Conservation (phyloP, 2,329 filamentous ascomycete genomes). For the Aspergillus sp. region DNA sequence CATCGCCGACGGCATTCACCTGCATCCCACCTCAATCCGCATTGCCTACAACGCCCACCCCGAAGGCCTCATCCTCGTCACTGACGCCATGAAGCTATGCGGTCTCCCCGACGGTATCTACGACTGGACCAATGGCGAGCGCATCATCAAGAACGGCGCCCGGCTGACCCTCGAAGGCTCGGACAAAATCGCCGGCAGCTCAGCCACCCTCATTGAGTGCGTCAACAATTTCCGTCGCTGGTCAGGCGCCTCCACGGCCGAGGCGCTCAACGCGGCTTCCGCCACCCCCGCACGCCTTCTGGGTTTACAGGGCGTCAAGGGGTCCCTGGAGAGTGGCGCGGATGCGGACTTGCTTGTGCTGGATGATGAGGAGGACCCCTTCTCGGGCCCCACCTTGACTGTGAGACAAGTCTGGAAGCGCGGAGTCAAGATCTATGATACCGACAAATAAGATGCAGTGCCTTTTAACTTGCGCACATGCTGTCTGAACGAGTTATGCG, state of each 20-base stretch:
- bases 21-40: conserved; percentile 84
- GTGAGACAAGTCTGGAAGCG: conserved; percentile 49
- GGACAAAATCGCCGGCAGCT: conserved; percentile 73
- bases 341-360: conserved; percentile 47
- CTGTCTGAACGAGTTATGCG: not conserved
- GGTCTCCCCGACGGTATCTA: conserved; percentile 83
- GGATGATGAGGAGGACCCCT: conserved; percentile 35
- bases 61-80: conserved; percentile 82
- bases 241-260: conserved; percentile 42
- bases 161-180: conserved; percentile 76
- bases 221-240: conserved; percentile 49
- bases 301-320: conserved; percentile 43
- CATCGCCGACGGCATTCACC: conserved; percentile 86
- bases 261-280: conserved; percentile 44
- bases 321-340: conserved; percentile 40
- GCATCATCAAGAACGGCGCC: conserved; percentile 63
- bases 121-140: conserved; percentile 76
- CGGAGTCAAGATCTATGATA: conserved; percentile 44
- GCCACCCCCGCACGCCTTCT: conserved; percentile 44
- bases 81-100: conserved; percentile 86
- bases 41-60: conserved; percentile 88
- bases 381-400: conserved; percentile 35
- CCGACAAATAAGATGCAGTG: conserved; percentile 27
- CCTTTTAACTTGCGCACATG: not conserved
- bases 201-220: conserved; percentile 47